Conservation (phyloP, 164 flowering plant species). For the Umbilicus rupestris region DNA sequence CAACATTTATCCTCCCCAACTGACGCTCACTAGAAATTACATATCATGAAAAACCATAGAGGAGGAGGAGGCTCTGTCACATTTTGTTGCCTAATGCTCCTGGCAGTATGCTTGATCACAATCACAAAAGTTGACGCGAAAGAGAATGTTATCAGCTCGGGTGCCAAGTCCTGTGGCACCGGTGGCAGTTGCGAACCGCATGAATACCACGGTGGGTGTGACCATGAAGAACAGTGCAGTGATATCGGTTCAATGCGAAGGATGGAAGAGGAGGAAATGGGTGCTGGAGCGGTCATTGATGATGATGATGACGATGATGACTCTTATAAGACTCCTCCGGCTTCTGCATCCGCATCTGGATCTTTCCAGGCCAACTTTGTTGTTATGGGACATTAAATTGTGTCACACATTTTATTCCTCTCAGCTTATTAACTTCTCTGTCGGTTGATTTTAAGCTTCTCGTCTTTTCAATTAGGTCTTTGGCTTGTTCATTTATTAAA, state of each 20-base stretch:
- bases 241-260: background rate
- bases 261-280: background rate
- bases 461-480: background rate
- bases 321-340: background rate
- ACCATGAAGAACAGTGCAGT: background rate
- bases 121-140: background rate
- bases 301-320: slow-evolving; percentile 1
- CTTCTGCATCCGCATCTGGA: background rate
- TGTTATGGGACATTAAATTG: background rate
- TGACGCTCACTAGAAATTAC: background rate
- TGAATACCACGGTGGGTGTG: background rate
- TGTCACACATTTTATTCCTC: background rate
- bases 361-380: background rate
- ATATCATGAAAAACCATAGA: background rate
- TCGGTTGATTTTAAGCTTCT: background rate
- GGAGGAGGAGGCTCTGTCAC: background rate
- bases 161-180: background rate
- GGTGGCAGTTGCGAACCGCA: background rate
- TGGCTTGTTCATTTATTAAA: too few relatives aligned
- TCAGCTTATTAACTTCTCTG: background rate
- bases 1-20: background rate
- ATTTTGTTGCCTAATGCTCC: background rate
- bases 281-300: background rate
- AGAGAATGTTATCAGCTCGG: background rate
- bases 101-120: background rate